Conservation (phyloP, 2,329 filamentous ascomycete species). For the Microcyclospora tardicrescens region DNA sequence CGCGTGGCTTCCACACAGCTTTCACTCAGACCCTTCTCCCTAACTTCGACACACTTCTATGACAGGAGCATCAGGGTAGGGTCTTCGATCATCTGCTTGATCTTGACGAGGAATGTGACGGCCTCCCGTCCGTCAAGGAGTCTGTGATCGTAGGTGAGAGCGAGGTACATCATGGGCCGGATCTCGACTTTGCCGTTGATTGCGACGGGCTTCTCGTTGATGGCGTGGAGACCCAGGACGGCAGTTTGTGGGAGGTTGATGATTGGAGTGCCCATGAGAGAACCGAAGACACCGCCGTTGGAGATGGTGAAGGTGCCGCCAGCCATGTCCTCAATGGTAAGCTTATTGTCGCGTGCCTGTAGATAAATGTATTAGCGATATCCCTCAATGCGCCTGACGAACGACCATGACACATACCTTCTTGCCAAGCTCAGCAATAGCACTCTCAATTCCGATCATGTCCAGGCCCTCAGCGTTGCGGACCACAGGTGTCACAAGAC, state of each 20-base stretch:
- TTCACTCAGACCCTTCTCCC: no score
- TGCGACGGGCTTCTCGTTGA: constrained; percentile 84
- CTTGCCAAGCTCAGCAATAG: constrained; percentile 87
- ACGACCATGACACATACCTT: constrained; percentile 57
- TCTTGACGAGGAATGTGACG: constrained; percentile 87
- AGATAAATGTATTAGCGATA: constrained; percentile 1
- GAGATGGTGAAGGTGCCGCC: constrained; percentile 97
- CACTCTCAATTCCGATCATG: constrained; percentile 74
- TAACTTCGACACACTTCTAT: background rate
- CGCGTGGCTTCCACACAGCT: no score
- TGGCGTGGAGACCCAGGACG: constrained; percentile 85
- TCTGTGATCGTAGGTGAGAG: constrained; percentile 93
- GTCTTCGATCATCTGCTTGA: constrained; percentile 95
- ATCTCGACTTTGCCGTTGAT: constrained; percentile 92
- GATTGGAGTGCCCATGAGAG: constrained; percentile 93
- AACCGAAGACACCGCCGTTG: constrained; percentile 94
- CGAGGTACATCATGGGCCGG: constrained; percentile 98
- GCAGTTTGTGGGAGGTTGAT: constrained; percentile 93
- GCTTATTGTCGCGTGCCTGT: constrained; percentile 83
- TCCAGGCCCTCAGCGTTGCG: constrained; percentile 85
- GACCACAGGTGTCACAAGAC: constrained; percentile 89
- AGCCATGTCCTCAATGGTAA: constrained; percentile 98
- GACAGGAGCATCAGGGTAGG: constrained; percentile 74
- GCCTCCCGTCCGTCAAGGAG: constrained; percentile 90
- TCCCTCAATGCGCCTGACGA: background rate